These are phyloP conservation scores for Syzygium jambos DNA, from an alignment of 345 rosid genomes.

Conservation along the genomic window DNA sequence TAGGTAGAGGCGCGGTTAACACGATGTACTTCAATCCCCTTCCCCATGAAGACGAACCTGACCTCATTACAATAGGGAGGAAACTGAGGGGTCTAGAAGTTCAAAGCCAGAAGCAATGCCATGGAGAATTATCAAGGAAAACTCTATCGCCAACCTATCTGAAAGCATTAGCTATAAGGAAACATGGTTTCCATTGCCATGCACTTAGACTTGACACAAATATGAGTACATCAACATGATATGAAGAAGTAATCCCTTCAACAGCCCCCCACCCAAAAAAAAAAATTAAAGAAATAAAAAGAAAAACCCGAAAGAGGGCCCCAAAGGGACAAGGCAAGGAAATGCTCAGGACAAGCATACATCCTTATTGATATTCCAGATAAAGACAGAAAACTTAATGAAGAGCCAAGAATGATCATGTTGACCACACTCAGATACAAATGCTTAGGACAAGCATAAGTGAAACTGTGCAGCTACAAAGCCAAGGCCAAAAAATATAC, in stretches of 20 bases:
- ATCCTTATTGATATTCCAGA: neutral
- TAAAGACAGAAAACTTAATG: neutral
- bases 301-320: neutral
- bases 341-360: neutral
- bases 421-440: neutral
- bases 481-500: neutral
- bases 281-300: too few relatives aligned
- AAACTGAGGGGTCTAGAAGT: neutral
- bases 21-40: neutral
- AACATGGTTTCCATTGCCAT: neutral
- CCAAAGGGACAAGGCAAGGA: neutral
- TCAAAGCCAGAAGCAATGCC: neutral
- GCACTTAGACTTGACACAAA: neutral
- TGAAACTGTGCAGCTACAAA: neutral
- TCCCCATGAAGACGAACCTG: neutral
- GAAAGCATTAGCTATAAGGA: neutral
- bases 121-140: neutral
- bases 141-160: neutral
- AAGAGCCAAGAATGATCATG: neutral
- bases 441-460: neutral
- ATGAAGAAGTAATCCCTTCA: neutral
- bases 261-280: neutral
- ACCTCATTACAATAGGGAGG: neutral
- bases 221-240: neutral
- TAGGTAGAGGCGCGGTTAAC: neutral